These are phyloP conservation scores for Aspergillus ellipticus DNA, from an alignment of 495 filamentous ascomycete genomes.

Conservation along the genomic window DNA sequence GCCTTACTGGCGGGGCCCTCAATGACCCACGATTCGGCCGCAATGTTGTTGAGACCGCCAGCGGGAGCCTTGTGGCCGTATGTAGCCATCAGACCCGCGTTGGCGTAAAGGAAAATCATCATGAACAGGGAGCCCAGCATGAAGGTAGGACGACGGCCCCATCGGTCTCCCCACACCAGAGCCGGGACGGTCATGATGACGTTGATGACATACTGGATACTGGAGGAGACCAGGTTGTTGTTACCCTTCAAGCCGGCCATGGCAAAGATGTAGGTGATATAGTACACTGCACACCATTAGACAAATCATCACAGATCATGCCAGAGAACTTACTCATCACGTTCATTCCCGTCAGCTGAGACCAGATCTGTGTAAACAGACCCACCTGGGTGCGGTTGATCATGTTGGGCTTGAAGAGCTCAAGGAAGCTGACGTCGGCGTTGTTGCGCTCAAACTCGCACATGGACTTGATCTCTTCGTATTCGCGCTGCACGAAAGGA, in stretches of 20 bases:
- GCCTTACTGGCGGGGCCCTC: constrained; percentile 37
- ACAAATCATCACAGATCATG: neutral
- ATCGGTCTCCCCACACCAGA: constrained; percentile 57
- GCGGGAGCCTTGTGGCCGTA: constrained; percentile 51
- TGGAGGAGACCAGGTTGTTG: constrained; percentile 60
- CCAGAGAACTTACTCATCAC: constrained; percentile 18
- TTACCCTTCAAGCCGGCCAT: constrained; percentile 64
- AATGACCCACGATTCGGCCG: constrained; percentile 39
- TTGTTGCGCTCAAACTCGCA: constrained; percentile 65
- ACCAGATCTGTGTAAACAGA: constrained; percentile 80
- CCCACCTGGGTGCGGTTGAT: constrained; percentile 72
- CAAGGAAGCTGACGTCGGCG: constrained; percentile 61
- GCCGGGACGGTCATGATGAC: constrained; percentile 52
- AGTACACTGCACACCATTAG: constrained; percentile 39
- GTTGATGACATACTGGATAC: constrained; percentile 70
- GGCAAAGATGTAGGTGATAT: constrained; percentile 63
- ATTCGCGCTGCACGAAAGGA: constrained; percentile 61
- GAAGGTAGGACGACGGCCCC: constrained; percentile 63
- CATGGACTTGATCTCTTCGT: constrained; percentile 65
- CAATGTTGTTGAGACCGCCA: constrained; percentile 34
- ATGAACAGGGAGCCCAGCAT: constrained; percentile 63
- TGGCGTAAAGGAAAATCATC: constrained; percentile 65
- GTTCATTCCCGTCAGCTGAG: constrained; percentile 80
- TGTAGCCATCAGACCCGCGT: constrained; percentile 61
- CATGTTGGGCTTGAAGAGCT: constrained; percentile 68